These are phyloP conservation scores for Sphenostylis stenocarpa DNA, from an alignment of 306 rosid species.

Conservation along the genomic window DNA sequence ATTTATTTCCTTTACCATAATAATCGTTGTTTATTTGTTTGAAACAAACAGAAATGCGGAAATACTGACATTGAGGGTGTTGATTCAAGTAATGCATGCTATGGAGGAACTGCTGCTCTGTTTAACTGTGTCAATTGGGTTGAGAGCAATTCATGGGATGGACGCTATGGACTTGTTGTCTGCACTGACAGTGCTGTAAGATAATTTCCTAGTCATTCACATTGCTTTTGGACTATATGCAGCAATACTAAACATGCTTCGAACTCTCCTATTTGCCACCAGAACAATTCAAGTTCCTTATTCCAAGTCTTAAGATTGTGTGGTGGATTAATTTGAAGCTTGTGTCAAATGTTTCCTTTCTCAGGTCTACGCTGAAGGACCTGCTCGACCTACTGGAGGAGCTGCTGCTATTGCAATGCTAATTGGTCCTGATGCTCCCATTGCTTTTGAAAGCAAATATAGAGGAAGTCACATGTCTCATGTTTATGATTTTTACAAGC, in stretches of 20 bases:
- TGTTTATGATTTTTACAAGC: slow-evolving; percentile 96
- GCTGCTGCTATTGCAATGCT: slow-evolving; percentile 98
- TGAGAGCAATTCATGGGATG: slow-evolving; percentile 99
- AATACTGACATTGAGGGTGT: slow-evolving; percentile 95
- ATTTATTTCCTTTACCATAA: background rate
- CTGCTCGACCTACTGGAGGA: slow-evolving; percentile 99
- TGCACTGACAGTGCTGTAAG: slow-evolving; percentile 97
- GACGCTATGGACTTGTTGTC: slow-evolving; percentile 98
- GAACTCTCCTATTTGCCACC: background rate
- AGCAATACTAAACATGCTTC: slow-evolving; percentile 5
- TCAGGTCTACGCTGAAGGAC: slow-evolving; percentile 99
- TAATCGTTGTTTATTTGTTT: slow-evolving; percentile 26
- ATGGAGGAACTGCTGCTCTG: slow-evolving; percentile 98
- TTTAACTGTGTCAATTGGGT: slow-evolving; percentile 99
- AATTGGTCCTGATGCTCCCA: slow-evolving; percentile 93
- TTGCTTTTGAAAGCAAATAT: slow-evolving; percentile 90
- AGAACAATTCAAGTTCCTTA: background rate
- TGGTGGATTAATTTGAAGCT: slow-evolving; percentile 16
- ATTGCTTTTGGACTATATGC: slow-evolving; percentile 26
- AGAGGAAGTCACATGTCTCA: slow-evolving; percentile 97
- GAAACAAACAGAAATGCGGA: slow-evolving; percentile 68
- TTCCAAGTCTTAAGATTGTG: slow-evolving; percentile 17
- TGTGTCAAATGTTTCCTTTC: slow-evolving; percentile 27
- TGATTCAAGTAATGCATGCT: slow-evolving; percentile 96
- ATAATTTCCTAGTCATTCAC: slow-evolving; percentile 23